Conservation (phyloP, 2,329 filamentous ascomycete species). For the Neopestalotiopsis sp. region DNA sequence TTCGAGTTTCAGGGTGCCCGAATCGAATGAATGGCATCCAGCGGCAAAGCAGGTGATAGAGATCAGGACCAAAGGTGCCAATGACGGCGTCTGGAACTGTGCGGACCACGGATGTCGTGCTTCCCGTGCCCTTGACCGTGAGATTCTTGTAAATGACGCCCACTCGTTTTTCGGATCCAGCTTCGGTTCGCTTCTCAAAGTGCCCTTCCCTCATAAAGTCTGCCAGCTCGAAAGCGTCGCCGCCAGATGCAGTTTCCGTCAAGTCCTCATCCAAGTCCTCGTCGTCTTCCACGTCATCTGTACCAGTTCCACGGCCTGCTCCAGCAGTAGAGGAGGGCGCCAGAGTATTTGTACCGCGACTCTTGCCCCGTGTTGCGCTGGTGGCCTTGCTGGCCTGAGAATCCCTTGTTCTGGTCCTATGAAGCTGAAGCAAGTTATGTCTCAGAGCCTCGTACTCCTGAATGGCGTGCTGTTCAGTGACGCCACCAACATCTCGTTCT, state of each 20-base stretch:
- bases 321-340: background rate
- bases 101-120: constrained; percentile 70
- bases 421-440: constrained; percentile 39
- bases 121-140: constrained; percentile 73
- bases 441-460: constrained; percentile 42
- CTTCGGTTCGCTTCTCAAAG: constrained; percentile 72
- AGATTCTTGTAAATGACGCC: constrained; percentile 79
- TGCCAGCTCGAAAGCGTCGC: constrained; percentile 62
- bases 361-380: constrained; percentile 9
- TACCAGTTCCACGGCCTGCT: constrained; percentile 22
- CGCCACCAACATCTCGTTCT: constrained; percentile 39
- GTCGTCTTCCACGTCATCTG: constrained; percentile 36
- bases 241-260: constrained; percentile 48
- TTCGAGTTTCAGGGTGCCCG: constrained; percentile 33
- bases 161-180: constrained; percentile 75
- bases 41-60: constrained; percentile 65
- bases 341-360: background rate
- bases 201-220: constrained; percentile 76
- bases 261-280: constrained; percentile 47
- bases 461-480: constrained; percentile 39
- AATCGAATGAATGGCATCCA: constrained; percentile 40
- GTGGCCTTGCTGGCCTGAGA: constrained; percentile 33
- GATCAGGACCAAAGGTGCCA: constrained; percentile 80
- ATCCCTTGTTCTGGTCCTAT: constrained; percentile 40
- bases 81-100: constrained; percentile 76